A percentile compares a stretch with the other conserved stretches of the same genome.
Conservation (phyloP, 495 filamentous ascomycete genomes). For the Glutinoglossum americanum region DNA sequence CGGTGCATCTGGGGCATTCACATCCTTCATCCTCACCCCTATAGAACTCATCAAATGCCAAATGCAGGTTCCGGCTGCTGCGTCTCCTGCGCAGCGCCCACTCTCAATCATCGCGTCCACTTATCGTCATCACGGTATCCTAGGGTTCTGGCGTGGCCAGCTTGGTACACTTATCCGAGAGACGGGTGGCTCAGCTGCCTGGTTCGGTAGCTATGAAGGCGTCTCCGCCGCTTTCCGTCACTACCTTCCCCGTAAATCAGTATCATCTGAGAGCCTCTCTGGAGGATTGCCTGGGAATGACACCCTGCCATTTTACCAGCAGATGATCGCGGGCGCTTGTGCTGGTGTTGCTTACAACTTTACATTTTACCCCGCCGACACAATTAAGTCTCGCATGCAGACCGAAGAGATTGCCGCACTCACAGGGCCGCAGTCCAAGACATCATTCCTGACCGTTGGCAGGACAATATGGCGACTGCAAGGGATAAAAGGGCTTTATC, state of each 20-base stretch:
- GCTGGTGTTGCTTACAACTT: constrained; percentile 93
- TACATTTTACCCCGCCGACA: constrained; percentile 89
- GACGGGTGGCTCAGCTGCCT: constrained; percentile 77
- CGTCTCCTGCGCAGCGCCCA: constrained; percentile 16
- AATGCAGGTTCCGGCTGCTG: constrained; percentile 55
- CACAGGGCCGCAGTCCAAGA: constrained; percentile 13
- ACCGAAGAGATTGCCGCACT: constrained; percentile 42
- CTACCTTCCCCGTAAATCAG: constrained; percentile 12
- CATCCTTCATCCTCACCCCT: constrained; percentile 74
- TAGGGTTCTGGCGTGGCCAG: constrained; percentile 90
- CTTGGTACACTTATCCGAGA: constrained; percentile 84
- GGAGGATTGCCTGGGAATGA: constrained; percentile 1
- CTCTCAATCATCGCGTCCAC: constrained; percentile 49
- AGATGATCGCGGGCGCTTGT: constrained; percentile 69
- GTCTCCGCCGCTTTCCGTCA: constrained; percentile 40
- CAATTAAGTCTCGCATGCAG: constrained; percentile 91
- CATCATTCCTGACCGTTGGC: constrained; percentile 42
- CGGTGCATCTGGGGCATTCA: constrained; percentile 71
- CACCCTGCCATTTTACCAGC: constrained; percentile 47
- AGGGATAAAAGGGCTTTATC: constrained; percentile 67
- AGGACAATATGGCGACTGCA: constrained; percentile 55
- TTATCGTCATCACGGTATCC: constrained; percentile 55
- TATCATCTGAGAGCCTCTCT: not conserved
- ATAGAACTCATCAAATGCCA: constrained; percentile 97
- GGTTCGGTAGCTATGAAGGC: constrained; percentile 90